These are phyloP conservation scores for Kalmanozyma brasiliensis DNA, from an alignment of 1,284 basidiomycete genomes.

Conservation along the genomic window DNA sequence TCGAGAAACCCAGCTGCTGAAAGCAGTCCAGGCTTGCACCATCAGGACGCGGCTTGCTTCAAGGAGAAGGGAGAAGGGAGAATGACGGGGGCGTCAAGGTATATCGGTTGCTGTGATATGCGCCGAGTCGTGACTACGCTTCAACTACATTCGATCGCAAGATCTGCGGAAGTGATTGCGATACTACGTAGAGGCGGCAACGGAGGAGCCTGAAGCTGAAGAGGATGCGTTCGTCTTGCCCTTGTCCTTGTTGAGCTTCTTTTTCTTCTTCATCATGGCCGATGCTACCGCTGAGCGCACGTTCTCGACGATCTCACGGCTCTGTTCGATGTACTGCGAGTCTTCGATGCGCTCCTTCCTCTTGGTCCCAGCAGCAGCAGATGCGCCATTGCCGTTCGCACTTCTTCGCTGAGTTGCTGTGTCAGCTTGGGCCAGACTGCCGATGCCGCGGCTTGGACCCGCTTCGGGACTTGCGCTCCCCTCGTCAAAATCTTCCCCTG, in stretches of 20 bases:
- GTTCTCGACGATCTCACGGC: conserved; percentile 87
- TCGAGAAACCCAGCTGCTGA: no score
- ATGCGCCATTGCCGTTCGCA: neutral
- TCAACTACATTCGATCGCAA: neutral
- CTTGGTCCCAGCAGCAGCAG: conserved; percentile 74
- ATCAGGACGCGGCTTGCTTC: no score
- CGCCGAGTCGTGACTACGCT: no score
- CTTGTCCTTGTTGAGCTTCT: conserved; percentile 42
- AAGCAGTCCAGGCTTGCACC: no score
- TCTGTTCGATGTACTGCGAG: conserved; percentile 89
- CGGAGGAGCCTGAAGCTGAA: conserved; percentile 19
- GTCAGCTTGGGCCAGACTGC: no score
- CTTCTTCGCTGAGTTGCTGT: conserved; percentile 4
- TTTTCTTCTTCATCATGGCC: conserved; percentile 56
- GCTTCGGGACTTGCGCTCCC: conserved; percentile 37
- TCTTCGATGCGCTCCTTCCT: conserved; percentile 83
- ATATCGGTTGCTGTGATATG: no score
- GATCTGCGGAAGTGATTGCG: neutral
- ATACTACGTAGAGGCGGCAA: conserved; percentile 26
- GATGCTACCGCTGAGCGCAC: conserved; percentile 87
- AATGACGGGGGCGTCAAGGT: no score
- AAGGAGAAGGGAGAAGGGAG: no score
- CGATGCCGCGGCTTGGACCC: conserved; percentile 11
- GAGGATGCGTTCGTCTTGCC: conserved; percentile 11
- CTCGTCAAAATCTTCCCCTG: conserved; percentile 52